Percentiles rank a stretch among this genome's conserved stretches.
Conservation (phyloP, 75 land plant genomes). For the Isoetes taiwanensis region DNA sequence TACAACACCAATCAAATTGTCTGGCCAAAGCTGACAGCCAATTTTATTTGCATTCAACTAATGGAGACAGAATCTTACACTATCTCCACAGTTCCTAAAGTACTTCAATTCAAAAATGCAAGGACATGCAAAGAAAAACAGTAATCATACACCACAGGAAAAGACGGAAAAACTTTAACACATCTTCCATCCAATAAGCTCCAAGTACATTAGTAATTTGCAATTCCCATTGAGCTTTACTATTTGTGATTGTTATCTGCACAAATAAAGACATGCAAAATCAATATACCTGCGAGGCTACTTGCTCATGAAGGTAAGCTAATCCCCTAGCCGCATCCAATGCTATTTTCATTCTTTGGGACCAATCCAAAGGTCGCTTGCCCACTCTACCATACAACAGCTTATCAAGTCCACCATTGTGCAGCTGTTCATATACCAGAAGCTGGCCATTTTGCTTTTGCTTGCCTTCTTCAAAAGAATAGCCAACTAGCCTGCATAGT, state of each 20-base stretch:
- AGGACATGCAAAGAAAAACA: not conserved
- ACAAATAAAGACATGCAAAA: not conserved
- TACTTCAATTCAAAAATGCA: not conserved
- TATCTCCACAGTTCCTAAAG: too few species aligned
- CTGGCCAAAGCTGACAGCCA: too few species aligned
- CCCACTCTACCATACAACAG: slow-evolving; percentile 51
- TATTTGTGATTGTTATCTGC: too few species aligned
- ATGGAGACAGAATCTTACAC: too few species aligned
- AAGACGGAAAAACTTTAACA: not conserved
- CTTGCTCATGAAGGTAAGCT: slow-evolving; percentile 79
- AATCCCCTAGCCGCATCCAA: slow-evolving; percentile 85
- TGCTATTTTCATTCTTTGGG: slow-evolving; percentile 61
- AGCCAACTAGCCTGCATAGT: too few species aligned
- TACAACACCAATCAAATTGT: not conserved
- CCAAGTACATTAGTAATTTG: too few species aligned
- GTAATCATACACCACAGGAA: not conserved
- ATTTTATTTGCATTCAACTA: too few species aligned
- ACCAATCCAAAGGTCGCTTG: slow-evolving; percentile 75
- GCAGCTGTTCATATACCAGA: slow-evolving; percentile 69
- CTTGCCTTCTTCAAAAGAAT: too few species aligned
- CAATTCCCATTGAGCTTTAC: too few species aligned
- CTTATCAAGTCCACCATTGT: slow-evolving; percentile 61
- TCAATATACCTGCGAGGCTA: slow-evolving; percentile 53
- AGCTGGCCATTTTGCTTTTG: too few species aligned
- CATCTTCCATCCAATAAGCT: too few species aligned